Evolutionary conservation across 106 monocot species (phyloP).

Genomic region (Platanthera guangdongensis): DNA sequence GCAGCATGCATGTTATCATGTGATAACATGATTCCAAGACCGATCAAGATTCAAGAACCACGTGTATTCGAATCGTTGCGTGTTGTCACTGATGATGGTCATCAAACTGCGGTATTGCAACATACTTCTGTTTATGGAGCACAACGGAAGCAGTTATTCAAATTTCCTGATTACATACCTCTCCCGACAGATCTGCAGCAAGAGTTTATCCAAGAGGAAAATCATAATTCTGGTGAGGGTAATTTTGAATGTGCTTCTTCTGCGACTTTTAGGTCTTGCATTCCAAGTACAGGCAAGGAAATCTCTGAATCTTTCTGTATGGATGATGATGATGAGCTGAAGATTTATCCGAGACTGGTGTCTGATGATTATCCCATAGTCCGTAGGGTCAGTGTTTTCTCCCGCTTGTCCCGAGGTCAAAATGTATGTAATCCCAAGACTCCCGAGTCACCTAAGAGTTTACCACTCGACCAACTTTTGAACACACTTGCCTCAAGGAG

Average conservation of each 20-base stretch:
- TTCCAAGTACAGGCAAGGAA: not conserved
- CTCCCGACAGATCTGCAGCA: not conserved
- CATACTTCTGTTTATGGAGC: not conserved
- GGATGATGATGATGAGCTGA: slow-evolving; percentile 2
- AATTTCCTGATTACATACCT: not conserved
- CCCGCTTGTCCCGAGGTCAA: not conserved
- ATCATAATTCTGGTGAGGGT: not conserved
- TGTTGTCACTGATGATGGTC: not conserved
- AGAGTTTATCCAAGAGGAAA: not conserved
- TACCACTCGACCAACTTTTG: not conserved
- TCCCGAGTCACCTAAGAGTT: not conserved
- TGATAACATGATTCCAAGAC: not conserved
- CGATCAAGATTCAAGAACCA: not conserved
- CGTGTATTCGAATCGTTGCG: not conserved
- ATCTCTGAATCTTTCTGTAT: not conserved
- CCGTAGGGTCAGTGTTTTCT: not conserved
- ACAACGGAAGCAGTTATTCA: not conserved
- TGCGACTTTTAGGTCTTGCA: not conserved
- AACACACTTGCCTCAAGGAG: not conserved
- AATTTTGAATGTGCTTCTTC: not conserved
- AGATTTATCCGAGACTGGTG: not conserved
- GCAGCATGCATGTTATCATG: not conserved
- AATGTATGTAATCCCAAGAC: not conserved
- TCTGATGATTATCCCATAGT: not conserved
- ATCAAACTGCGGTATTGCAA: not conserved